A percentile compares a stretch with the other conserved stretches of the same genome.
Conservation (phyloP, 1,284 basidiomycete species). For the Melampsora abietis-canadensis region DNA sequence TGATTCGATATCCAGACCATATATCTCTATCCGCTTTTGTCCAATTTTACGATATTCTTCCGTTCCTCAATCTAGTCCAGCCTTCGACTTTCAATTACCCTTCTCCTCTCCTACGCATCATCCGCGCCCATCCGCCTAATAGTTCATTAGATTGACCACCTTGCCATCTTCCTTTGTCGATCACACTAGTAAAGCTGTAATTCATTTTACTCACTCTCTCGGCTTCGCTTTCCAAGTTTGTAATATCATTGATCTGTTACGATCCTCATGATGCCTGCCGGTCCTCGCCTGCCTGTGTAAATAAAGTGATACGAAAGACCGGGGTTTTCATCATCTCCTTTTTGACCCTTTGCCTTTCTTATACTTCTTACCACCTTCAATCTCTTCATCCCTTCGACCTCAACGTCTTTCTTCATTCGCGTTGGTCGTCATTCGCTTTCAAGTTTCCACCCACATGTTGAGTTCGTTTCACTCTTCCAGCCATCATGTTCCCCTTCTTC, state of each 20-base stretch:
- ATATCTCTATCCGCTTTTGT: too few species aligned
- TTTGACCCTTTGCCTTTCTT: neutral
- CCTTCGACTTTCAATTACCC: neutral
- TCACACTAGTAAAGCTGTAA: neutral
- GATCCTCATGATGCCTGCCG: neutral
- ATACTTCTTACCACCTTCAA: neutral
- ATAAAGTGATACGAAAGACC: neutral
- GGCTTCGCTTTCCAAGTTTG: neutral
- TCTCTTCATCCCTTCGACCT: neutral
- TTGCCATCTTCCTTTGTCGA: too few species aligned
- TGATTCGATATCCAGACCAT: too few species aligned
- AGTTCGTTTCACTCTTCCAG: too few species aligned
- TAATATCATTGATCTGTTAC: too few species aligned
- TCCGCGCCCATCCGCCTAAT: constrained; percentile 6
- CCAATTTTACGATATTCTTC: too few species aligned
- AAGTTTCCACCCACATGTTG: too few species aligned
- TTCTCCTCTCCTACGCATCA: neutral
- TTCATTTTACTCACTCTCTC: neutral
- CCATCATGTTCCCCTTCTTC: too few species aligned
- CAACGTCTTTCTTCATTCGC: neutral
- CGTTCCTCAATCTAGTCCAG: too few species aligned
- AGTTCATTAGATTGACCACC: neutral
- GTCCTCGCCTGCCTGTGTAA: neutral
- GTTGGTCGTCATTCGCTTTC: neutral
- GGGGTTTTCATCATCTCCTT: neutral